These are phyloP conservation scores for Yarrowia phangngaensis DNA, from an alignment of 805 yeast genomes.

Conservation along the genomic window DNA sequence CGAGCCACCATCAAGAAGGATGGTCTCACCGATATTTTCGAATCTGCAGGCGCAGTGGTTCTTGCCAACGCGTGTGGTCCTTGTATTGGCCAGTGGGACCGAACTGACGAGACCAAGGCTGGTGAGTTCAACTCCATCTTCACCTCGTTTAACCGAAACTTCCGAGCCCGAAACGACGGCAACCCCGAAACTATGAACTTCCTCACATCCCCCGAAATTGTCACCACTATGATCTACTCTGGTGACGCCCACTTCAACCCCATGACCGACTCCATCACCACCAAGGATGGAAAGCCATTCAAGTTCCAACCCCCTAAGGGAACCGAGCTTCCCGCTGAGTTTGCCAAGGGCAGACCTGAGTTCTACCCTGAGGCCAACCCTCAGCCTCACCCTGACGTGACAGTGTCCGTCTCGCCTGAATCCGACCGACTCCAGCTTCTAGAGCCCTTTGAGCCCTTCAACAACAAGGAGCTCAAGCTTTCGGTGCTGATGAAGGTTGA, in stretches of 20 bases:
- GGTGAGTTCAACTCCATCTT: slow-evolving; percentile 79
- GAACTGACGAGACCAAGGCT: slow-evolving; percentile 47
- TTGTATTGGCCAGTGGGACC: slow-evolving; percentile 99
- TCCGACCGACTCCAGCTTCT: slow-evolving; percentile 87
- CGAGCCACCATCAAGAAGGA: slow-evolving; percentile 96
- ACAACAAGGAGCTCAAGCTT: slow-evolving; percentile 75
- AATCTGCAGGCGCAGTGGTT: slow-evolving; percentile 84
- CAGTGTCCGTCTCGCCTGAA: slow-evolving; percentile 72
- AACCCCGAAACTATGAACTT: slow-evolving; percentile 97
- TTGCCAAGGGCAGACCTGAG: slow-evolving; percentile 65
- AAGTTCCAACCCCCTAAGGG: slow-evolving; percentile 79
- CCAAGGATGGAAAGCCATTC: slow-evolving; percentile 65
- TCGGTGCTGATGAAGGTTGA: slow-evolving; percentile 83
- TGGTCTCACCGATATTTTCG: slow-evolving; percentile 77
- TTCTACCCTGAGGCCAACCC: slow-evolving; percentile 74
- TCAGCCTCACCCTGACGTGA: slow-evolving; percentile 54
- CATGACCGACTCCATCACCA: slow-evolving; percentile 70
- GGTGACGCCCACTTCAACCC: slow-evolving; percentile 94
- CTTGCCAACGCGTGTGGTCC: slow-evolving; percentile 99
- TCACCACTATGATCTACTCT: slow-evolving; percentile 92
- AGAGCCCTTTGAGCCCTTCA: slow-evolving; percentile 85
- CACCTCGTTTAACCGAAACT: slow-evolving; percentile 96
- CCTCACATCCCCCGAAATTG: slow-evolving; percentile 97
- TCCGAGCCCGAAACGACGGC: slow-evolving; percentile 97
- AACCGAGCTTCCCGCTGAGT: slow-evolving; percentile 82